Evolutionary conservation across 2,329 filamentous ascomycete genomes (phyloP), one percentile per base, ranked within the genome.

Genomic region (Huntiella decipiens): DNA sequence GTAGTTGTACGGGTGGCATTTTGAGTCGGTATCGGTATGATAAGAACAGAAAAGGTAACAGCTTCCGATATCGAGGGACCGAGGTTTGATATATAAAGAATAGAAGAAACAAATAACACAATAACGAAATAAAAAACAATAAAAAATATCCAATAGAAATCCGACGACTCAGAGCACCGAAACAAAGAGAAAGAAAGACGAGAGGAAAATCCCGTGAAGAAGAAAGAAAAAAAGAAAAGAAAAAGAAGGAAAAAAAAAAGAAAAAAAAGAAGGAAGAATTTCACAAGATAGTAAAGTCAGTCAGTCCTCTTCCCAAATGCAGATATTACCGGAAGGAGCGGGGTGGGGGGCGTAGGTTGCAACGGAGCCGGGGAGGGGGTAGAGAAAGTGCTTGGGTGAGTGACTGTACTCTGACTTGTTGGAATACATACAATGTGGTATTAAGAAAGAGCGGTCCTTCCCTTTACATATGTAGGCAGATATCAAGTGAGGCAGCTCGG

Each of bases 1-100:
- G 70, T 61, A 98, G 71, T 70, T 91, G 81, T 7, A 43, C 40
- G 58, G 86, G 82, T 61, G 86, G 86, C 91, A 96, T 96, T 60
- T 60, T 70, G 61, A 58, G 53, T 51, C 46, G 51, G 50, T 48
- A 28, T 51, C 46, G 51, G 50, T 48, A 28, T 52, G 51, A 56
- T 55, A 50, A 52, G 48, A 50, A 52, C 53, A 35, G 47, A 51
- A 44, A 13, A 39, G 46, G 45, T 46, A 49, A 46, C 5, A 31
- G 17, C 36, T 15, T 42, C 36, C 13, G 13, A 38, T 37, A 19
- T 15, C 17, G 31, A 17, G 38, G 35, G 15, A 28, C 13, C 33
- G 45, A 40, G 39, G 38, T 46, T 39, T 38, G 48, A 49, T 46
- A 47, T 50, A 43, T 47, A 55, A 54, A 54, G 52, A 56, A 44